A percentile compares a stretch with the other conserved stretches of the same genome.
phyloP scores from a whole-genome alignment of 1,284 basidiomycete genomes.

The Puccinia hordei region DNA sequence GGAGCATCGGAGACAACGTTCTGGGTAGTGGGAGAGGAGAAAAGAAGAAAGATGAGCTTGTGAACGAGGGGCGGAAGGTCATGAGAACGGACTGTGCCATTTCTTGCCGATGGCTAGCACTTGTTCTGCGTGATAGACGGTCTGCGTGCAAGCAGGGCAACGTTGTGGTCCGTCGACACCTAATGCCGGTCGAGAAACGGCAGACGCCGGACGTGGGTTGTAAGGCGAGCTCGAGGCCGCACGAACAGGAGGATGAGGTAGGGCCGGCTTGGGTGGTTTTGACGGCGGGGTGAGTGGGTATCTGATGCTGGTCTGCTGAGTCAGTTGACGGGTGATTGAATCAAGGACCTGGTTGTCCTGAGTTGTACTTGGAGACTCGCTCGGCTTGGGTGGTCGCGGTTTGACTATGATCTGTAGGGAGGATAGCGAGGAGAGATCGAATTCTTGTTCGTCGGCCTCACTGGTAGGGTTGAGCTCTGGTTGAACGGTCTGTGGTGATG shows the following conservation, averaged over 20 bases:
- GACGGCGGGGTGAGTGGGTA: not conserved
- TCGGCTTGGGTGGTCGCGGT: not conserved
- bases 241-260: not conserved
- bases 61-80: not conserved
- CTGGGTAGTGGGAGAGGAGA: not conserved
- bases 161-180: slow-evolving; percentile 19
- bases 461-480: not conserved
- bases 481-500: not conserved
- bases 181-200: not conserved
- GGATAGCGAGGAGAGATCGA: slow-evolving; percentile 17
- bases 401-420: slow-evolving; percentile 27
- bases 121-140: slow-evolving; percentile 44
- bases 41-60: not conserved
- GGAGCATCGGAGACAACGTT: slow-evolving; percentile 30
- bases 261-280: not conserved
- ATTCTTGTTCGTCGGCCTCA: slow-evolving; percentile 11
- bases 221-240: not conserved
- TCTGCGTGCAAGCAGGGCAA: slow-evolving; percentile 26
- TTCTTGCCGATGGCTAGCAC: slow-evolving; percentile 44
- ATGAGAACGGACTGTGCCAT: slow-evolving; percentile 34
- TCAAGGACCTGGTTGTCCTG: no score
- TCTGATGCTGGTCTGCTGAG: not conserved
- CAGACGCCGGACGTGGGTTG: not conserved
- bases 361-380: not conserved
- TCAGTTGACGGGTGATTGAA: not conserved